Evolutionary conservation across 2,329 filamentous ascomycete genomes (phyloP).

Genomic region (Stachybotrys echinatus): DNA sequence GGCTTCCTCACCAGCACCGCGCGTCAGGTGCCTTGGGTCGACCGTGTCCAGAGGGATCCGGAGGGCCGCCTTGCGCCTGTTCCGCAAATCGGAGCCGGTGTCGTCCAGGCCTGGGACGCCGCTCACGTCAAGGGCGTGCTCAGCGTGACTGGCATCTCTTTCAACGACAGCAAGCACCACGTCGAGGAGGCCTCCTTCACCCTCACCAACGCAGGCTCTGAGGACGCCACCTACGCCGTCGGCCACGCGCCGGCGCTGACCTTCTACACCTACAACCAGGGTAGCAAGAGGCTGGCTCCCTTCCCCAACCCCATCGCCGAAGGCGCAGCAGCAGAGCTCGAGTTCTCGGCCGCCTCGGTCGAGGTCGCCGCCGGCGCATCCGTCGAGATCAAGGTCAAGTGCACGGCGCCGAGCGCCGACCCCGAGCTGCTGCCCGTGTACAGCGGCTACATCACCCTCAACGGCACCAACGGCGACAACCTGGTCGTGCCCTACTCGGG

Average conservation of each 20-base stretch:
- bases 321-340: background rate
- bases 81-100: conserved; percentile 35
- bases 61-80: conserved; percentile 22
- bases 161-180: conserved; percentile 39
- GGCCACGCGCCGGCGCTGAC: background rate
- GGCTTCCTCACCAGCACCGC: conserved; percentile 16
- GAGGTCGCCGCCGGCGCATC: background rate
- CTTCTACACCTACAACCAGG: background rate
- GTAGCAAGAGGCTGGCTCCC: background rate
- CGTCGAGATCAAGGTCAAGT: background rate
- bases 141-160: conserved; percentile 28
- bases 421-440: background rate
- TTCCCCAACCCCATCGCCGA: background rate
- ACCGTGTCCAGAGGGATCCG: no score
- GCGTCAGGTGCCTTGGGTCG: conserved; percentile 15
- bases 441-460: background rate
- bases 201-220: background rate
- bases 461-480: background rate
- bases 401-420: background rate
- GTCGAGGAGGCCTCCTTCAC: background rate
- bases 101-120: conserved; percentile 35
- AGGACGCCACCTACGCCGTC: background rate
- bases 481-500: background rate
- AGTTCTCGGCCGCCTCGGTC: background rate
- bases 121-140: conserved; percentile 30